These are phyloP conservation scores for Trichoderma orchidacearum DNA, from an alignment of 495 filamentous ascomycete genomes.

Conservation along the genomic window DNA sequence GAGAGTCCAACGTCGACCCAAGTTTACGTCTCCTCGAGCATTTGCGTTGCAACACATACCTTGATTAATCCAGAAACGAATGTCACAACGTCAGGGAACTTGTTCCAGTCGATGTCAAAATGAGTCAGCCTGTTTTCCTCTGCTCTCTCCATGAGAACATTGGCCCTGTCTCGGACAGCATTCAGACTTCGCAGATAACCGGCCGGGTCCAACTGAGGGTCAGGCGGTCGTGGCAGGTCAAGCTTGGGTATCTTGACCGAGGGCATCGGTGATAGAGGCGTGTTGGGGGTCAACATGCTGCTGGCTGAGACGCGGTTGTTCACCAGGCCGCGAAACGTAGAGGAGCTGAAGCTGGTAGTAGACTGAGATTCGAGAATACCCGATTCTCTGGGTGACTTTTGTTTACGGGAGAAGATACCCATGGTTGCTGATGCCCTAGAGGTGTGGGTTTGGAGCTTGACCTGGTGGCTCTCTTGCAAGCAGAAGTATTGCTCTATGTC, in stretches of 20 bases:
- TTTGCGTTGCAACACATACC: conserved; percentile 41
- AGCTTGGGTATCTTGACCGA: conserved; percentile 28
- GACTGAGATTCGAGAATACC: conserved; percentile 12
- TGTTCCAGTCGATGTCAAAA: conserved; percentile 82
- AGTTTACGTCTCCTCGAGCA: no score
- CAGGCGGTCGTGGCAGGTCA: conserved; percentile 71
- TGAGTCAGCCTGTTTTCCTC: conserved; percentile 67
- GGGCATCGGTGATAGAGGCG: conserved; percentile 14
- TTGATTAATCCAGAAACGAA: conserved; percentile 96
- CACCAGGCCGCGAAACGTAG: conserved; percentile 16
- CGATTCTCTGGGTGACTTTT: conserved; percentile 17
- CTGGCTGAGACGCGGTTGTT: conserved; percentile 11
- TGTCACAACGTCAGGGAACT: conserved; percentile 76
- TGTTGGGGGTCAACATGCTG: conserved; percentile 20
- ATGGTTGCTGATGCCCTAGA: conserved; percentile 8
- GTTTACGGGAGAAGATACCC: conserved; percentile 28
- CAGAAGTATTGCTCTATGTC: neutral
- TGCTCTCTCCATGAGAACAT: conserved; percentile 62
- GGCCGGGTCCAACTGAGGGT: conserved; percentile 81
- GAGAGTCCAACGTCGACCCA: no score
- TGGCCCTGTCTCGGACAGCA: conserved; percentile 69
- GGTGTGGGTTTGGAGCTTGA: neutral
- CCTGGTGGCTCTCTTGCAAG: neutral
- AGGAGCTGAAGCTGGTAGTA: conserved; percentile 21
- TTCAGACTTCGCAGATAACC: conserved; percentile 86